Conservation (phyloP, 345 rosid genomes). For the Limnanthes douglasii region DNA sequence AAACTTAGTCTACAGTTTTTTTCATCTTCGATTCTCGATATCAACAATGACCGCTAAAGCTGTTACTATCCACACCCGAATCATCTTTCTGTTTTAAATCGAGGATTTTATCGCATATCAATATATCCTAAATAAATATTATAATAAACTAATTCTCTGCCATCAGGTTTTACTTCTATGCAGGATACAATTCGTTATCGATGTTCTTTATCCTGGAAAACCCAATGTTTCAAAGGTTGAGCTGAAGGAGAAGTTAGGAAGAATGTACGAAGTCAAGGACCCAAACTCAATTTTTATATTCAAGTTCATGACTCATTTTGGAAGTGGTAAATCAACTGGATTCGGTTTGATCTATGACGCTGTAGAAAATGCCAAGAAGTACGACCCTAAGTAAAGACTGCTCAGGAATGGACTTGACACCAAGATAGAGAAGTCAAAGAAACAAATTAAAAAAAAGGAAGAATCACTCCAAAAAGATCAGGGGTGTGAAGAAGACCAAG, state of each 20-base stretch:
- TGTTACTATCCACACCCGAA: conserved; percentile 72
- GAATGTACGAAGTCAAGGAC: conserved; percentile 86
- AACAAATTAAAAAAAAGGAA: conserved; percentile 91
- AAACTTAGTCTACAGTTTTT: conserved; percentile 8
- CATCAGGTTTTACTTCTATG: conserved; percentile 88
- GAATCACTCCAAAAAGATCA: conserved; percentile 88
- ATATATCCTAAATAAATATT: too few species aligned
- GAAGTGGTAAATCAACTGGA: conserved; percentile 97
- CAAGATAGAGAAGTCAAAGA: conserved; percentile 89
- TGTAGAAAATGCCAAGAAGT: conserved; percentile 86
- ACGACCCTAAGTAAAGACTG: conserved; percentile 93
- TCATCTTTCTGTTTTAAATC: too few species aligned
- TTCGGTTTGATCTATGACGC: conserved; percentile 89
- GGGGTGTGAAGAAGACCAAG: conserved; percentile 98
- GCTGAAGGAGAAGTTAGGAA: conserved; percentile 72
- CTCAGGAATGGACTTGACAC: conserved; percentile 97
- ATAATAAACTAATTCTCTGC: conserved; percentile 99
- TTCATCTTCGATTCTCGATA: background rate
- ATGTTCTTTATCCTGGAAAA: conserved; percentile 92
- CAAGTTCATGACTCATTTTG: conserved; percentile 93
- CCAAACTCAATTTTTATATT: conserved; percentile 82
- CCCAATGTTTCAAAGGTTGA: conserved; percentile 96
- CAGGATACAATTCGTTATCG: conserved; percentile 97
- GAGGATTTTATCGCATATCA: too few species aligned
- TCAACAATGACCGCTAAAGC: conserved; percentile 77